A percentile compares a stretch with the other conserved stretches of the same genome.
Conservation (phyloP, 352 stramenopile genomes). For the Phytophthora brassicae region DNA sequence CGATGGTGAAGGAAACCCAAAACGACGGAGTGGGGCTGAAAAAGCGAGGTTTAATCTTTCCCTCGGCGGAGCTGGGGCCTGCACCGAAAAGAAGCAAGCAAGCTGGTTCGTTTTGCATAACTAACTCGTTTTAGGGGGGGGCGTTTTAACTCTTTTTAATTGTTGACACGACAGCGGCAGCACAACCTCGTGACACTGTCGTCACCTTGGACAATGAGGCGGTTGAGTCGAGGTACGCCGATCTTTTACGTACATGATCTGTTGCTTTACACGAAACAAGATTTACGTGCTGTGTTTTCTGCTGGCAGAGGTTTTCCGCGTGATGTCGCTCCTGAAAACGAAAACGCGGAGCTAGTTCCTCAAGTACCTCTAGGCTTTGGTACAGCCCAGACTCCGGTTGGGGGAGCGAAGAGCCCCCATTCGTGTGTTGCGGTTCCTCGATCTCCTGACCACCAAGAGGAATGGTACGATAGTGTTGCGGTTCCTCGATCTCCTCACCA, state of each 20-base stretch:
- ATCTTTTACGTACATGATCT: too few species aligned
- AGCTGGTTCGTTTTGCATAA: slow-evolving; percentile 13
- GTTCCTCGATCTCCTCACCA: too few species aligned
- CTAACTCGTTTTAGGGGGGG: not conserved
- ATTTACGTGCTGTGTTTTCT: too few species aligned
- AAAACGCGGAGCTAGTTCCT: not conserved
- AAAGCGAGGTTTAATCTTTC: slow-evolving; percentile 23
- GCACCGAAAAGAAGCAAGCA: slow-evolving; percentile 24
- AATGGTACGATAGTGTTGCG: slow-evolving; percentile 33
- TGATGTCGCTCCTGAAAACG: not conserved
- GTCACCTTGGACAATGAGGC: not conserved
- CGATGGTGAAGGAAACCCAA: slow-evolving; percentile 8
- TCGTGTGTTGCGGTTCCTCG: slow-evolving; percentile 1
- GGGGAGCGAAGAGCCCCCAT: not conserved
- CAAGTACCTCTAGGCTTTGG: not conserved
- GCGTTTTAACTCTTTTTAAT: slow-evolving; percentile 5
- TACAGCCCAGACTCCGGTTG: not conserved
- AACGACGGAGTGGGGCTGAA: slow-evolving; percentile 14
- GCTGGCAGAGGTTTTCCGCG: slow-evolving; percentile 2
- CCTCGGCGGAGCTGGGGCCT: slow-evolving; percentile 7
- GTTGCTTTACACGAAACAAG: too few species aligned
- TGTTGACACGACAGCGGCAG: not conserved
- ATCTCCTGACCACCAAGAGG: slow-evolving; percentile 15
- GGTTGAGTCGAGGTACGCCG: slow-evolving; percentile 9
- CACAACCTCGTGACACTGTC: not conserved